These are phyloP conservation scores for Pyropia yezoensis DNA, from an alignment of 23 red algal genomes.

Conservation along the genomic window DNA sequence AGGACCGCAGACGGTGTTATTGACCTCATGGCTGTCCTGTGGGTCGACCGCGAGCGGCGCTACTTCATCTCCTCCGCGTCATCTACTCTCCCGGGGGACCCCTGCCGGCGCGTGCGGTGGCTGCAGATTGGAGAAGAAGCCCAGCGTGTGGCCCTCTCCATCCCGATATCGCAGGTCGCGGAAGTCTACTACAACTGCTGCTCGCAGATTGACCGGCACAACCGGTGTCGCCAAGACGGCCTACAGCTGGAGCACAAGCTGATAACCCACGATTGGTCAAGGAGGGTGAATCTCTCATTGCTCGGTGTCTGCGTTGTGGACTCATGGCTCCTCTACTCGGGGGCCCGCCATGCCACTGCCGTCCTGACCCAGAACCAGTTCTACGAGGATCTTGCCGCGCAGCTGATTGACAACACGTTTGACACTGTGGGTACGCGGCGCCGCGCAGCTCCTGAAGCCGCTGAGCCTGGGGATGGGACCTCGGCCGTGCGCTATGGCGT, in stretches of 20 bases:
- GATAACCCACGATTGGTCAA: background rate
- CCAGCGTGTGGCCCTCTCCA: background rate
- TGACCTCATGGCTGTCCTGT: constrained; percentile 3
- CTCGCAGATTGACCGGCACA: background rate
- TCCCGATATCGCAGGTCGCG: background rate
- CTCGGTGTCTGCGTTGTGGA: constrained; percentile 1
- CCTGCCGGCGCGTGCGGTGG: background rate
- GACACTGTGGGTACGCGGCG: too few species aligned
- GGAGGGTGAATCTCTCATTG: background rate
- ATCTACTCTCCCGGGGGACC: background rate
- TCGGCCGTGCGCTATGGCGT: too few species aligned
- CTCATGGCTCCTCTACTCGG: background rate
- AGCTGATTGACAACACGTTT: too few species aligned
- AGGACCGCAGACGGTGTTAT: background rate
- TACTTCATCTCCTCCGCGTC: background rate
- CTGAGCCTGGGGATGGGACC: too few species aligned
- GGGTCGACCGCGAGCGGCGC: constrained; percentile 2
- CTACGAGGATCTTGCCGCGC: background rate
- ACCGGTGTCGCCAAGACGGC: background rate
- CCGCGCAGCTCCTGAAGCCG: too few species aligned
- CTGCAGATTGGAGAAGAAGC: background rate
- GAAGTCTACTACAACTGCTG: background rate
- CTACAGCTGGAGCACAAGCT: background rate
- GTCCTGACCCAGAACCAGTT: background rate
- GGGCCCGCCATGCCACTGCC: background rate